phyloP scores from a whole-genome alignment of 1,139 yeast species.

The Kodamaea suecica region DNA sequence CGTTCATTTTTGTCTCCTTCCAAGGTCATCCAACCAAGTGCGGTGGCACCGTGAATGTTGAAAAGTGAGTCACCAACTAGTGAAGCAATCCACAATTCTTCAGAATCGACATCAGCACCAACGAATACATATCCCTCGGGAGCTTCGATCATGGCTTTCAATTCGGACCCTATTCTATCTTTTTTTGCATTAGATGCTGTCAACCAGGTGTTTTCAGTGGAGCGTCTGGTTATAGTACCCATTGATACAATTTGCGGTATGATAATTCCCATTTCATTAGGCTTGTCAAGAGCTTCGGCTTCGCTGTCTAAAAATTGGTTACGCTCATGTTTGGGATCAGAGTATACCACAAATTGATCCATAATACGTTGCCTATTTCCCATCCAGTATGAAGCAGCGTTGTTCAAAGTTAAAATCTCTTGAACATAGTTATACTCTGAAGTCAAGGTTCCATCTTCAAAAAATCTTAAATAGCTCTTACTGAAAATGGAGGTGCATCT shows the following conservation, averaged over 20 bases:
- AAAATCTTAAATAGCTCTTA: slow-evolving; percentile 66
- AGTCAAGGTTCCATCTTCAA: slow-evolving; percentile 69
- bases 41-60: slow-evolving; percentile 90
- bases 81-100: slow-evolving; percentile 97
- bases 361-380: slow-evolving; percentile 81
- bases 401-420: slow-evolving; percentile 72
- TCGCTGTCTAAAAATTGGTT: slow-evolving; percentile 7
- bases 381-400: slow-evolving; percentile 89
- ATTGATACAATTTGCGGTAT: slow-evolving; percentile 81
- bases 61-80: slow-evolving; percentile 89
- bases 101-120: slow-evolving; percentile 98
- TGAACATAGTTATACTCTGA: slow-evolving; percentile 73
- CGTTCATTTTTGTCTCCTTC: slow-evolving; percentile 92
- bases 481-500: slow-evolving; percentile 80
- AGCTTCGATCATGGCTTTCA: slow-evolving; percentile 81
- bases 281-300: slow-evolving; percentile 22
- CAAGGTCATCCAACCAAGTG: slow-evolving; percentile 98
- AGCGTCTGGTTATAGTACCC: slow-evolving; percentile 97
- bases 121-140: slow-evolving; percentile 90
- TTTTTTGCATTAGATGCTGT: slow-evolving; percentile 93
- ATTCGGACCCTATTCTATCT: slow-evolving; percentile 85
- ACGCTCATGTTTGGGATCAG: slow-evolving; percentile 7
- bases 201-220: slow-evolving; percentile 96
- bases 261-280: slow-evolving; percentile 60
- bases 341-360: slow-evolving; percentile 78